Percentiles rank a stretch among this genome's conserved stretches.
Evolutionary conservation across 2,329 filamentous ascomycete species (phyloP).

Genomic region (Xylariaceae sp.): DNA sequence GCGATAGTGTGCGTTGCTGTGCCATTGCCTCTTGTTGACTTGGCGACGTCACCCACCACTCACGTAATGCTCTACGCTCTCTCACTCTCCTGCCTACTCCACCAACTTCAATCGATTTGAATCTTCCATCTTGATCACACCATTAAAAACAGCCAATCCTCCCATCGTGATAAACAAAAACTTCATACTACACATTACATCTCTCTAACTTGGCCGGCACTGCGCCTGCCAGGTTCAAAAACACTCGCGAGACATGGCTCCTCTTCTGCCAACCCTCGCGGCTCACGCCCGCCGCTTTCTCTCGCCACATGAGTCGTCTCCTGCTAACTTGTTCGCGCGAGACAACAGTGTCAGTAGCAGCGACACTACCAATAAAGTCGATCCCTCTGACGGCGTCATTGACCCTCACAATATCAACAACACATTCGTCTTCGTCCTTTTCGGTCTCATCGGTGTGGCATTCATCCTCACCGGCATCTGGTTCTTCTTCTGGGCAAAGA

Average conservation of each 20-base stretch:
- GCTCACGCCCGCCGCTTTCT: slow-evolving; percentile 29
- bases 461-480: slow-evolving; percentile 78
- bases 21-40: too few species aligned
- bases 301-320: slow-evolving; percentile 25
- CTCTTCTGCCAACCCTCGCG: slow-evolving; percentile 28
- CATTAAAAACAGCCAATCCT: not conserved
- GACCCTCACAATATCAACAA: slow-evolving; percentile 57
- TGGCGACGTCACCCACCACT: too few species aligned
- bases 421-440: slow-evolving; percentile 75
- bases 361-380: slow-evolving; percentile 23
- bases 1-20: too few species aligned
- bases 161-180: not conserved
- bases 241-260: slow-evolving; percentile 28
- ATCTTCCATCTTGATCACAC: slow-evolving; percentile 7
- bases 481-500: slow-evolving; percentile 99
- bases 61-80: too few species aligned
- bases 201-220: not conserved
- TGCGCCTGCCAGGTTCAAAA: slow-evolving; percentile 2
- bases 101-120: slow-evolving; percentile 4
- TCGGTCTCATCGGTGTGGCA: slow-evolving; percentile 74
- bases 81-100: too few species aligned
- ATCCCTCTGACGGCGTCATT: slow-evolving; percentile 48
- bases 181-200: too few species aligned
- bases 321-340: slow-evolving; percentile 42
- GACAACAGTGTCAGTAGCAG: slow-evolving; percentile 42